Evolutionary conservation across 805 yeast species (phyloP).

Genomic region (Candida odintsovae): DNA sequence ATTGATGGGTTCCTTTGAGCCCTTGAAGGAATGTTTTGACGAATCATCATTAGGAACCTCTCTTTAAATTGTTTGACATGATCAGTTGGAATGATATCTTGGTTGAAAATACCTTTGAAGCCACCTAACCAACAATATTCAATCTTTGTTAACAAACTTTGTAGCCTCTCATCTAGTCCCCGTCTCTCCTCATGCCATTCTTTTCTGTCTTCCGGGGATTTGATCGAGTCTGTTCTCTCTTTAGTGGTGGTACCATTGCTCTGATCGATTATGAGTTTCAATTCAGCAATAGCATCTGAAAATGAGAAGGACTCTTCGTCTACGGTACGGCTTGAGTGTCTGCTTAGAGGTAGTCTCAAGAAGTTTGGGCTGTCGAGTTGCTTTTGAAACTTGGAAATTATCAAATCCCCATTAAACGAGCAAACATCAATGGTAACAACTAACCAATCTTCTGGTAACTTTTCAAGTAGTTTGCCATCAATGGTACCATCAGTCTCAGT

Average conservation of each 20-base stretch:
- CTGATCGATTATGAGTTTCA: constrained; percentile 46
- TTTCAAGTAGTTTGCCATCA: constrained; percentile 8
- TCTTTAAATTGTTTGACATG: constrained; percentile 29
- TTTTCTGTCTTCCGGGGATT: constrained; percentile 52
- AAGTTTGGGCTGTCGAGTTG: constrained; percentile 34
- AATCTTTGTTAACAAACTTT: constrained; percentile 46
- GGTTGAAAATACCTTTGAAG: constrained; percentile 56
- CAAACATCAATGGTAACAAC: constrained; percentile 60
- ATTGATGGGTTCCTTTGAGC: constrained; percentile 29
- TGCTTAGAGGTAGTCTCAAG: constrained; percentile 53
- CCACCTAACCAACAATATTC: constrained; percentile 77
- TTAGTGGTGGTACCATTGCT: constrained; percentile 58
- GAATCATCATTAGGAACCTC: constrained; percentile 34
- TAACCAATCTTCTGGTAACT: constrained; percentile 45
- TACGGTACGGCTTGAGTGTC: constrained; percentile 40
- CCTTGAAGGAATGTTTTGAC: constrained; percentile 45
- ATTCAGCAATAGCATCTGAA: constrained; percentile 37
- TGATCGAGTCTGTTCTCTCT: constrained; percentile 46
- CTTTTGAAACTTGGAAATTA: constrained; percentile 41
- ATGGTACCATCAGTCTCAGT: constrained; percentile 1
- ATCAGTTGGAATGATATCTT: constrained; percentile 22
- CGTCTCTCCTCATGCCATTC: constrained; percentile 77
- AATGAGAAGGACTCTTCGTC: constrained; percentile 39
- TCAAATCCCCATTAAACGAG: constrained; percentile 48
- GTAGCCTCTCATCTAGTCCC: constrained; percentile 50